phyloP scores from a whole-genome alignment of 441 rosid species.

The Sinapis alba region DNA sequence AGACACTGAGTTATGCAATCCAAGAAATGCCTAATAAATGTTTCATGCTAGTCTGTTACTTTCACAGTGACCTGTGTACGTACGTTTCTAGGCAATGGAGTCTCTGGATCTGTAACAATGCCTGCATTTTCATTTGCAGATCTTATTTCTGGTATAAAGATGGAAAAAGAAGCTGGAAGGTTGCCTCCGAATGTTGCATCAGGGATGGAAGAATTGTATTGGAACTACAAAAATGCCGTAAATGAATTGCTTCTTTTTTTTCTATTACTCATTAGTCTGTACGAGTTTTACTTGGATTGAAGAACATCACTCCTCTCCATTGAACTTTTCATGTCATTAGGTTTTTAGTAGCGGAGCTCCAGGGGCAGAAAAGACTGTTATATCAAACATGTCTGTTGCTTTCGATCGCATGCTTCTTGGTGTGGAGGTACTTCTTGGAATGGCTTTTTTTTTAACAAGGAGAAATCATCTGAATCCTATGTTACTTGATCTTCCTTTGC shows the following conservation, averaged over 20 bases:
- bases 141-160: conserved; percentile 71
- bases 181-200: conserved; percentile 72
- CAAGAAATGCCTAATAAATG: background rate
- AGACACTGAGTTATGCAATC: background rate
- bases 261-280: conserved; percentile 28
- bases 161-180: conserved; percentile 79
- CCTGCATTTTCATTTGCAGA: conserved; percentile 52
- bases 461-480: conserved; percentile 18
- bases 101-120: conserved; percentile 12
- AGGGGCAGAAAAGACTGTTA: conserved; percentile 57
- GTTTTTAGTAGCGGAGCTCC: conserved; percentile 76
- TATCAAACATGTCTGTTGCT: conserved; percentile 83
- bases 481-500: conserved; percentile 27
- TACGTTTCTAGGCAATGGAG: background rate
- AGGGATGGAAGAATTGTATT: conserved; percentile 86
- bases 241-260: conserved; percentile 38
- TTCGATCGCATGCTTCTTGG: conserved; percentile 82
- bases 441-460: background rate
- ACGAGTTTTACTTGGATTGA: background rate
- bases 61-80: conserved; percentile 1
- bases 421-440: conserved; percentile 64
- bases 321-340: conserved; percentile 41
- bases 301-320: background rate
- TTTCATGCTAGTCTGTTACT: background rate
- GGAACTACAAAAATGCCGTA: conserved; percentile 94